These are phyloP conservation scores for Priceomyces melissophilus DNA, from an alignment of 805 yeast species.

Conservation along the genomic window DNA sequence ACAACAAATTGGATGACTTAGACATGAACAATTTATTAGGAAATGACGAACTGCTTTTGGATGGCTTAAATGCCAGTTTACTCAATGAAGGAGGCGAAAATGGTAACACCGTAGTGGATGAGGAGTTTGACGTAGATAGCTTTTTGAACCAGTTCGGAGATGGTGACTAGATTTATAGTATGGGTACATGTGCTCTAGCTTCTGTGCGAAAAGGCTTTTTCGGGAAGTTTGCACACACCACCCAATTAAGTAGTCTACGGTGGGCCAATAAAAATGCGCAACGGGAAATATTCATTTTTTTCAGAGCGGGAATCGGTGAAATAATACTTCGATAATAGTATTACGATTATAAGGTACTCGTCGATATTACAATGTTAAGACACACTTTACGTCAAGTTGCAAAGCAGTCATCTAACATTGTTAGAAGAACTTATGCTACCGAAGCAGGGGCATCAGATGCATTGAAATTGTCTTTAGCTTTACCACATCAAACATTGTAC, in stretches of 20 bases:
- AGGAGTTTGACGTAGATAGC: slow-evolving; percentile 44
- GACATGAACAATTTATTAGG: slow-evolving; percentile 37
- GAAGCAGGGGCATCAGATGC: slow-evolving; percentile 60
- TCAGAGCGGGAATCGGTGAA: slow-evolving; percentile 10
- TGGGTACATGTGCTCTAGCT: no score
- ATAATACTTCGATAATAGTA: slow-evolving; percentile 1
- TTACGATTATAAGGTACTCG: background rate
- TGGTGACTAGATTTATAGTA: slow-evolving; percentile 22
- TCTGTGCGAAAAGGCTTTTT: no score
- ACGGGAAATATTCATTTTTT: slow-evolving; percentile 6
- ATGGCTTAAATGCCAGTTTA: slow-evolving; percentile 40
- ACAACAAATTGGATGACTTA: slow-evolving; percentile 14
- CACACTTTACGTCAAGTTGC: slow-evolving; percentile 59
- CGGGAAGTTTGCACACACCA: slow-evolving; percentile 10
- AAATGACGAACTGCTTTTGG: slow-evolving; percentile 38
- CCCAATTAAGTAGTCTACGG: slow-evolving; percentile 27
- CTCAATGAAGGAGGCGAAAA: slow-evolving; percentile 27
- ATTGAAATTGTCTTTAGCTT: slow-evolving; percentile 82
- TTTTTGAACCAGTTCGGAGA: slow-evolving; percentile 43
- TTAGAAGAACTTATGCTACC: slow-evolving; percentile 88
- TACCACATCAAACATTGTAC: slow-evolving; percentile 78
- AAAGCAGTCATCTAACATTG: slow-evolving; percentile 53
- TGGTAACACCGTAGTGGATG: slow-evolving; percentile 18
- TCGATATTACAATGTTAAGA: slow-evolving; percentile 49
- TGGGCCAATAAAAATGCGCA: slow-evolving; percentile 32